Percentiles rank a stretch among this genome's conserved stretches.
These are phyloP conservation scores for Solanum pennellii DNA, from an alignment of 257 asterid genomes.

Conservation along the genomic window DNA sequence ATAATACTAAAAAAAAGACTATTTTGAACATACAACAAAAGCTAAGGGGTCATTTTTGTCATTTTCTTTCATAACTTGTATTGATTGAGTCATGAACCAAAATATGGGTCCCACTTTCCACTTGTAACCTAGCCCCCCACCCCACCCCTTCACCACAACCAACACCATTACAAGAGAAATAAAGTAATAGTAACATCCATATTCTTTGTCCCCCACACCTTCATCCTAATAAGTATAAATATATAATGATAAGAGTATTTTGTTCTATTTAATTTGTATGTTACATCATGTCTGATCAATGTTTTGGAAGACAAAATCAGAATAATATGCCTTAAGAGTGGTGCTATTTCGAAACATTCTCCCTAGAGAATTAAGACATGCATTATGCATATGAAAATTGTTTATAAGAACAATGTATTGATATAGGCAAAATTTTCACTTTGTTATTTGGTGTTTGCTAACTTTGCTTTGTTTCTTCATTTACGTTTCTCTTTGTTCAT, in stretches of 20 bases:
- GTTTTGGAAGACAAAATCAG: not conserved
- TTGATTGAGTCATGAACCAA: conserved; percentile 44
- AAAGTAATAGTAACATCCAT: not conserved
- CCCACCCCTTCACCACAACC: conserved; percentile 1
- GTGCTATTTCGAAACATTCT: not conserved
- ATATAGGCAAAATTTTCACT: not conserved
- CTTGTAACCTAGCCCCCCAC: conserved; percentile 15
- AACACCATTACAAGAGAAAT: not conserved
- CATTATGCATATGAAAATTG: not conserved
- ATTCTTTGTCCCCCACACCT: not conserved
- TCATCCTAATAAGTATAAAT: not conserved
- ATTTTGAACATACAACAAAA: not conserved
- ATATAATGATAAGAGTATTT: not conserved
- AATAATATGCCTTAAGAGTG: not conserved
- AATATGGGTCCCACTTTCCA: conserved; percentile 32
- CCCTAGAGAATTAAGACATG: not conserved
- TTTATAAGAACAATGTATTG: not conserved
- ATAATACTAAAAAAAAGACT: not conserved
- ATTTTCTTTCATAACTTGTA: not conserved
- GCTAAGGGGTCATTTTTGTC: not conserved
- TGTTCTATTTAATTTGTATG: not conserved
- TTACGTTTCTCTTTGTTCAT: too few species aligned
- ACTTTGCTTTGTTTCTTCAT: not conserved
- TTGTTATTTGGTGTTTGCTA: not conserved
- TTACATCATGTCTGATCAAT: not conserved